Base-by-base conservation (phyloP, 441 rosid species). In the Melastoma candidum region DNA sequence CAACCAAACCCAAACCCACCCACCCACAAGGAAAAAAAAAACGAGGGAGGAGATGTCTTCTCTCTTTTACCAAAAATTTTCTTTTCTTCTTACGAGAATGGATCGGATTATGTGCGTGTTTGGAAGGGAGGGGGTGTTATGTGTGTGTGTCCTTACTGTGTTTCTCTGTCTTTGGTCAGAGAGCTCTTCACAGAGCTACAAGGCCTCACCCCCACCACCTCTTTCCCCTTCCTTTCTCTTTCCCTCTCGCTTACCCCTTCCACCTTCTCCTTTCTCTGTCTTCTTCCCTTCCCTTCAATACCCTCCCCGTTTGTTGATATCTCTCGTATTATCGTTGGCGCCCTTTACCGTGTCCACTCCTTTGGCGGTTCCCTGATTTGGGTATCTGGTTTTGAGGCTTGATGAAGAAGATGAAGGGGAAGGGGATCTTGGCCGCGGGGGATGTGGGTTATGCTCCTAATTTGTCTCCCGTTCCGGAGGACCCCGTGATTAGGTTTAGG, bases 101-200 rank as follows among this genome's bases (percentile, higher is more conserved):
- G 22, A 56, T 22, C 77, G 64, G 78, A 69, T 77, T 73, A 78
- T 83, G 83, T 83, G 97, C 7, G 5, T 29, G 36, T 29, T 32
- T 32, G 41, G 41, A 4, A 8, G 41, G 7, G 41, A 8, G 41
- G 41, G 95, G 95, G 22, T 0, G 22, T 17, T 17, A 17, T 17
- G 22, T 17, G 22, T 17, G 22, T 17, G 22, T 17, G 22, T 17
- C 89, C 81, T 82, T 90, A 77, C 77, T 72, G 81, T 77, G 81
- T 75, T 78, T 84, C 66, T 72, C 22, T 76, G 84, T 80, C 83
- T 80, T 17, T 64, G 93, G 97, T 89, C 92, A 32, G 41, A 80
- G 84, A 75, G 80, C 71, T 77, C 22, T 66, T 68, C 78, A 69
- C 82, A 82, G 75, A 66, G 77, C 73, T 58, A 17, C 22, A 78